These are phyloP conservation scores for Amaranthus cruentus DNA, from an alignment of 148 eudicot genomes.

Conservation along the genomic window DNA sequence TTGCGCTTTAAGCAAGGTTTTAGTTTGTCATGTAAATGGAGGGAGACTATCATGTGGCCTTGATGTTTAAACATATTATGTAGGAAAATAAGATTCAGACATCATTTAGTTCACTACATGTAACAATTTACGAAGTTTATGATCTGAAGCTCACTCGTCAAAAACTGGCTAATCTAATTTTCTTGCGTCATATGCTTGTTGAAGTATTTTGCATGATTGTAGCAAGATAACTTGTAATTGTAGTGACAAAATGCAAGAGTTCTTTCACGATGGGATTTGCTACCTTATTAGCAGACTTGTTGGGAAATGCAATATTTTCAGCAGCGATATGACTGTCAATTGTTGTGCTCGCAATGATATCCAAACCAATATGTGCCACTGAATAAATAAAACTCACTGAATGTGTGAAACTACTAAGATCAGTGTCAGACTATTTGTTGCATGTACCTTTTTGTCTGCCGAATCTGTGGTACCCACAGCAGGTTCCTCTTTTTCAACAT, in stretches of 20 bases:
- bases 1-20: too few relatives aligned
- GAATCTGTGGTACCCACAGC: conserved; percentile 28
- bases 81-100: not conserved
- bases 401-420: not conserved
- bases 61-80: not conserved
- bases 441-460: conserved; percentile 46
- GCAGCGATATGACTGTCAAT: conserved; percentile 23
- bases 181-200: not conserved
- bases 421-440: not conserved
- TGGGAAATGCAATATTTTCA: conserved; percentile 24
- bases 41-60: too few relatives aligned
- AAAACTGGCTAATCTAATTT: not conserved
- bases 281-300: conserved; percentile 37
- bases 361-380: conserved; percentile 21
- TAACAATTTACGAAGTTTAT: not conserved
- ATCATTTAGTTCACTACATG: not conserved
- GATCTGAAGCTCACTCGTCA: conserved; percentile 6
- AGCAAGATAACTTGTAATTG: not conserved
- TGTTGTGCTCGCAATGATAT: conserved; percentile 25
- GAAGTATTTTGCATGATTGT: not conserved
- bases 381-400: not conserved
- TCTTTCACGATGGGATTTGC: not conserved
- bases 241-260: not conserved
- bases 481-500: conserved; percentile 27
- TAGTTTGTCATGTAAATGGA: too few relatives aligned